These are phyloP conservation scores for Colletotrichum siamense DNA, from an alignment of 2,329 filamentous ascomycete species.

Conservation along the genomic window DNA sequence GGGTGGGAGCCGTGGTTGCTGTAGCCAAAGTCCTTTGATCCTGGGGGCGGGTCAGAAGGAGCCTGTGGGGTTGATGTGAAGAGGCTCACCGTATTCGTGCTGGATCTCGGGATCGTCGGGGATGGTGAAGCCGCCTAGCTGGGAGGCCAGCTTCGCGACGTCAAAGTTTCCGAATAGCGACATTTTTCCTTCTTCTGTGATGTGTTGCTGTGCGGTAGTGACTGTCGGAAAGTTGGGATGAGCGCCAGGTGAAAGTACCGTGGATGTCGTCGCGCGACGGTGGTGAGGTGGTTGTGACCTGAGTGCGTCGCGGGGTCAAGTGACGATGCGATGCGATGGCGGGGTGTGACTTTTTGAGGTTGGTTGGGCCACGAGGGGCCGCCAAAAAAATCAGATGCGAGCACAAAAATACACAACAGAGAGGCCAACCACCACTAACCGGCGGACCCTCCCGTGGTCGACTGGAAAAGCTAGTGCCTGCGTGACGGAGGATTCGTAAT, in stretches of 20 bases:
- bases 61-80: background rate
- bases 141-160: conserved; percentile 34
- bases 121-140: conserved; percentile 43
- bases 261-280: background rate
- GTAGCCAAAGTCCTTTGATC: conserved; percentile 17
- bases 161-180: conserved; percentile 27
- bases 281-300: background rate
- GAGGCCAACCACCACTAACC: background rate
- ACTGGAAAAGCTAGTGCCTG: background rate
- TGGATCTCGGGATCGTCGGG: conserved; percentile 38
- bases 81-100: conserved; percentile 12
- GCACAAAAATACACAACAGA: background rate
- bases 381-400: background rate
- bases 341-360: background rate
- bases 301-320: conserved; percentile 11
- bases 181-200: background rate
- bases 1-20: conserved; percentile 2
- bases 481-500: conserved; percentile 12
- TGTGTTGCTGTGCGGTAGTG: background rate
- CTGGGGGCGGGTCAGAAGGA: background rate
- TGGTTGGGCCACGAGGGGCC: background rate
- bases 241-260: background rate
- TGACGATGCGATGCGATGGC: background rate
- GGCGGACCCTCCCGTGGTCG: background rate
- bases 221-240: background rate